These are phyloP conservation scores for Nicotiana sylvestris DNA, from an alignment of 257 asterid species.

Conservation along the genomic window DNA sequence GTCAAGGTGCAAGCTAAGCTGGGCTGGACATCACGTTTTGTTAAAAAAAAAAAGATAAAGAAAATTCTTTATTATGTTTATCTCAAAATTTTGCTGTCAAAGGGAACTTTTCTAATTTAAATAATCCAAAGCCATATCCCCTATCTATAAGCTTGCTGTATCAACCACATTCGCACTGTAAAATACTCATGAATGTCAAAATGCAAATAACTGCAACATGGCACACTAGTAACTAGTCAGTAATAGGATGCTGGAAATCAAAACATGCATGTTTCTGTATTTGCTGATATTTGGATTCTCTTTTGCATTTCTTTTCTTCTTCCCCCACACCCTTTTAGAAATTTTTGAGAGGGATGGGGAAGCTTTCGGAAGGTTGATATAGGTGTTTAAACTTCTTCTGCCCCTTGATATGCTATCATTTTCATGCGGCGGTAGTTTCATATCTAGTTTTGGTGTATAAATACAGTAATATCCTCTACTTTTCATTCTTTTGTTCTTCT, in stretches of 20 bases:
- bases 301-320: background rate
- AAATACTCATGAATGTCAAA: constrained; percentile 1
- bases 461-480: background rate
- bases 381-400: background rate
- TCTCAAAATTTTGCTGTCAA: background rate
- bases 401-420: background rate
- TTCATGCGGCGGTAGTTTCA: background rate
- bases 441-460: background rate
- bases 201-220: background rate
- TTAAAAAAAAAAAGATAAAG: background rate
- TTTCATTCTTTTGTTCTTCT: background rate
- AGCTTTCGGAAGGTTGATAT: background rate
- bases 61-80: background rate
- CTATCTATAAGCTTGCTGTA: background rate
- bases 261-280: background rate
- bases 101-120: background rate
- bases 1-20: too few species aligned
- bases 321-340: background rate
- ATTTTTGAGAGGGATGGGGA: background rate
- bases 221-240: background rate
- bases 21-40: too few species aligned
- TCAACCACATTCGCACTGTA: background rate
- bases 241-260: background rate
- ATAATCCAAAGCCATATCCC: background rate
- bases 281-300: background rate